phyloP scores from a whole-genome alignment of 306 rosid genomes.

The Fagus crenata region DNA sequence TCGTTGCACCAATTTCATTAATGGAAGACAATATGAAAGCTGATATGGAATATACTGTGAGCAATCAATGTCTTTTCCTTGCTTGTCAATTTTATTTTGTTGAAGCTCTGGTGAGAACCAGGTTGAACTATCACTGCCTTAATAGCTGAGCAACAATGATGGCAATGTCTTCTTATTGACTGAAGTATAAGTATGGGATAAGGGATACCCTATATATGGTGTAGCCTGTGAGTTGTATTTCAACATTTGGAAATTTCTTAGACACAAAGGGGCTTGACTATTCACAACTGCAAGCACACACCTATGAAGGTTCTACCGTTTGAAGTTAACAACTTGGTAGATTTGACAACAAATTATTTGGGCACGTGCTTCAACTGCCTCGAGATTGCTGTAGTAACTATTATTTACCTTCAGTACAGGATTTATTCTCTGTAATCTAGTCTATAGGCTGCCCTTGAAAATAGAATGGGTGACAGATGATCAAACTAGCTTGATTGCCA shows the following conservation, averaged over 20 bases:
- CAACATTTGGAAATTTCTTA: slow-evolving; percentile 20
- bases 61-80: slow-evolving; percentile 25
- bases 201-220: background rate
- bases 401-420: background rate
- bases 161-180: background rate
- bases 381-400: background rate
- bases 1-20: slow-evolving; percentile 48
- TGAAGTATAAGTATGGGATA: background rate
- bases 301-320: background rate
- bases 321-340: background rate
- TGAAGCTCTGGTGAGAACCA: slow-evolving; percentile 1
- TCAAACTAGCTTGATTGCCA: background rate
- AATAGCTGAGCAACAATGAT: background rate
- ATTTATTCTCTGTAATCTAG: background rate
- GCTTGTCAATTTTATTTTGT: slow-evolving; percentile 5
- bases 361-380: slow-evolving; percentile 1
- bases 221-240: too few species aligned
- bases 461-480: background rate
- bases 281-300: background rate
- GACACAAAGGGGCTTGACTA: slow-evolving; percentile 7
- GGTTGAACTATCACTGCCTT: background rate
- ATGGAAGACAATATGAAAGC: slow-evolving; percentile 58
- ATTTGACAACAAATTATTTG: background rate
- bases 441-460: background rate
- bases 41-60: slow-evolving; percentile 60